Evolutionary conservation across 73 alveolate species (phyloP), one percentile per base, ranked within the genome.

Genomic region (Paraurostyla sp.): DNA sequence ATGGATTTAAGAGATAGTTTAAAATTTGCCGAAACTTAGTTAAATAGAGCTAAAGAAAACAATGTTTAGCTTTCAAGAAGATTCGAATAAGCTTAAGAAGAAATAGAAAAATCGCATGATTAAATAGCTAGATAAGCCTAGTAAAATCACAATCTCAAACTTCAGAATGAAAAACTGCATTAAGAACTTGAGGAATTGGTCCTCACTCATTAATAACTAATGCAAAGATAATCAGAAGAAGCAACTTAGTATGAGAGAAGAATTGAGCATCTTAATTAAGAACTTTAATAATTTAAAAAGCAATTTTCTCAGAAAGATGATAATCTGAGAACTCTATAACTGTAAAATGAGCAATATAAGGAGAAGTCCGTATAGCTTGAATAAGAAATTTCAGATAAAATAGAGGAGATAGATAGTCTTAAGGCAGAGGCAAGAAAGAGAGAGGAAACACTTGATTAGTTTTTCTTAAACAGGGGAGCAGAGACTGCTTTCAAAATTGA

Each of bases 61-160:
- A 78, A 78, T 54, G 42, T 54, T 32, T 22, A 16, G 20, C 78
- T 78, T 9, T 29, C 80, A 3, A 11, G 48, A 27, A 54, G 69
- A 32, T 51, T 20, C 35, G 80, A 78, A 22, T 18, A 40, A 6
- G 76, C 76, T 51, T 29, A 51, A 45, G 91, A 81, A 33, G 91
- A 81, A 45, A 58, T 81, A 7, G 91, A 81, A 20, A 52, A 65
- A 42, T 81, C 80, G n/a, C 91, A 81, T 57, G 91, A 81, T 33
- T 59, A 81, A 59, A 81, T 81, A 29, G 91, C 91, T 40, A 81
- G 91, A 65, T 59, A 81, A 40, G 91, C 91, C 29, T 15, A 57
- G 20, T 71, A 81, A 6, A 81, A 56, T 81, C 83, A 54, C 56
- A 49, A 58, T 25, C 49, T 56, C 25, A 59, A 58, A 49, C 57